Evolutionary conservation across 2,329 filamentous ascomycete species (phyloP).

Genomic region (Venturiaceae sp.): DNA sequence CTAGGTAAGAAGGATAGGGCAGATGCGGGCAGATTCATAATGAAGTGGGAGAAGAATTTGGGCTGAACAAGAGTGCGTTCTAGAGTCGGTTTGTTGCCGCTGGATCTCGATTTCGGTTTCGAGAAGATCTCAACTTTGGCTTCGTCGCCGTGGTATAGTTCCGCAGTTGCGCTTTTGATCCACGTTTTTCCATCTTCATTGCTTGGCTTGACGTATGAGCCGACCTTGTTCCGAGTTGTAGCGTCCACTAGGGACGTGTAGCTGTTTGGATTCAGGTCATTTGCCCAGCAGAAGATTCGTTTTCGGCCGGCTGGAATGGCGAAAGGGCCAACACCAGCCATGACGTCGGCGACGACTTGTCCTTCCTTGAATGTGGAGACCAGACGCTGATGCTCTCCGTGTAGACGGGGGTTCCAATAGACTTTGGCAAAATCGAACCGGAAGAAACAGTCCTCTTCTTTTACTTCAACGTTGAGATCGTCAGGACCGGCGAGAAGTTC

Average conservation of each 20-base stretch:
- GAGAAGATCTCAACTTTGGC: background rate
- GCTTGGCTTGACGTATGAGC: constrained; percentile 61
- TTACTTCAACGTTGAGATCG: constrained; percentile 74
- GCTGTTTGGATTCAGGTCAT: constrained; percentile 91
- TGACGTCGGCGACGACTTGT: constrained; percentile 89
- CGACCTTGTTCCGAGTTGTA: constrained; percentile 69
- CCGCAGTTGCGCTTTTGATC: constrained; percentile 59
- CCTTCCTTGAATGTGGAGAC: constrained; percentile 57
- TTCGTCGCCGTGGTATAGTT: constrained; percentile 29
- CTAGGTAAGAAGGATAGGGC: constrained; percentile 73
- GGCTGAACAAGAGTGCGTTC: constrained; percentile 45
- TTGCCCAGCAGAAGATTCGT: constrained; percentile 88
- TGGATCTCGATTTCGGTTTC: constrained; percentile 5
- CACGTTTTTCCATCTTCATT: constrained; percentile 77
- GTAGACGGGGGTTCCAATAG: constrained; percentile 93
- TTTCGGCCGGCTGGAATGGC: constrained; percentile 85
- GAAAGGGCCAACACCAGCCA: constrained; percentile 95
- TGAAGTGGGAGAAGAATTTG: constrained; percentile 76
- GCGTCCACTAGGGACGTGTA: constrained; percentile 62
- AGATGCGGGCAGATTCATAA: constrained; percentile 93
- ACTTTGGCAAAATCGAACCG: constrained; percentile 91
- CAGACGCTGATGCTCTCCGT: constrained; percentile 78
- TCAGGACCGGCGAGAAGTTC: constrained; percentile 77
- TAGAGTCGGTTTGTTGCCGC: constrained; percentile 18
- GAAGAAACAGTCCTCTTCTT: constrained; percentile 78